Percentiles rank a stretch among this genome's conserved stretches.
These are phyloP conservation scores for Colletotrichum liriopes DNA, from an alignment of 2,329 filamentous ascomycete species.

Conservation along the genomic window DNA sequence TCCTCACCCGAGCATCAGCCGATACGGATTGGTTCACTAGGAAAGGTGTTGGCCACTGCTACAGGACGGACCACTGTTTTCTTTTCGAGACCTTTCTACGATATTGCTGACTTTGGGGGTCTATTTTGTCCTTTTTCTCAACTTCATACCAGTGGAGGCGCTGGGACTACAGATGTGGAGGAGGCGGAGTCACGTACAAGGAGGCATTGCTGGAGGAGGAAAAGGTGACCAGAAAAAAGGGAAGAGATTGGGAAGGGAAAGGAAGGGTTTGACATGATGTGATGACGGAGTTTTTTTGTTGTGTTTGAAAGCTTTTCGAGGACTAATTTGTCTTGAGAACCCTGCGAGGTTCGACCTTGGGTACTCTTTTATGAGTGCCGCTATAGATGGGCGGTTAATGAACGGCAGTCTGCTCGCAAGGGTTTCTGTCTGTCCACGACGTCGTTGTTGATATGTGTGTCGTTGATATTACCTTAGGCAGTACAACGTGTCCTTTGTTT, in stretches of 20 bases:
- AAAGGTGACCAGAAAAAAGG: slow-evolving; percentile 1
- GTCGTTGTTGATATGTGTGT: neutral
- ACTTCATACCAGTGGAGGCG: slow-evolving; percentile 4
- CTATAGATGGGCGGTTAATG: slow-evolving; percentile 35
- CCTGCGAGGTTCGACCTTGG: neutral
- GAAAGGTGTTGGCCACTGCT: neutral
- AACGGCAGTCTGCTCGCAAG: slow-evolving; percentile 26
- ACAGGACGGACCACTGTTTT: slow-evolving; percentile 3
- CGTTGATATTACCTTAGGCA: slow-evolving; percentile 5
- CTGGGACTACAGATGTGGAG: neutral
- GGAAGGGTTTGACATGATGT: slow-evolving; percentile 13
- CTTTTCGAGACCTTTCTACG: slow-evolving; percentile 1
- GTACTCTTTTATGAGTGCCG: slow-evolving; percentile 12
- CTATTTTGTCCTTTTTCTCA: neutral
- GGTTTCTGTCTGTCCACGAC: no score
- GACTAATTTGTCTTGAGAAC: neutral
- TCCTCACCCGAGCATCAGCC: slow-evolving; percentile 23
- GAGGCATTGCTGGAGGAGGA: slow-evolving; percentile 9
- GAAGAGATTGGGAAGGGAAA: neutral
- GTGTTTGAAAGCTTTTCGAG: slow-evolving; percentile 1
- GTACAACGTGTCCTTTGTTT: neutral
- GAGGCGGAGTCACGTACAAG: slow-evolving; percentile 9
- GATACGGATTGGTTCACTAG: slow-evolving; percentile 16
- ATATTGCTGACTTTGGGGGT: slow-evolving; percentile 5
- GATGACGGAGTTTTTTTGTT: slow-evolving; percentile 13